phyloP scores from a whole-genome alignment of 2,329 filamentous ascomycete species.

The Pseudocercospora macadamiae region DNA sequence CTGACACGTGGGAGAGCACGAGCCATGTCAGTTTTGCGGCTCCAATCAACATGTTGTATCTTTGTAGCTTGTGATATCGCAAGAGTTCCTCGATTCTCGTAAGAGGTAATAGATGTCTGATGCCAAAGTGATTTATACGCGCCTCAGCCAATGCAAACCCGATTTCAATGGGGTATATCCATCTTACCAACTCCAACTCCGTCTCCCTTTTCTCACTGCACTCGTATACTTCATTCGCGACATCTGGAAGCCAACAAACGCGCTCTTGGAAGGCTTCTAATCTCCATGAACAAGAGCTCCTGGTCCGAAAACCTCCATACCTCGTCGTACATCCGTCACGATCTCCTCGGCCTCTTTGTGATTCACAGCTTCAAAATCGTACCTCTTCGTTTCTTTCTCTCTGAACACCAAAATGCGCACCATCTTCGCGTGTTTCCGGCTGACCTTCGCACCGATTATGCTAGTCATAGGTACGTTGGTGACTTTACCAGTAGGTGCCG shows the following conservation, averaged over 20 bases:
- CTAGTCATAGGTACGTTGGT: constrained; percentile 82
- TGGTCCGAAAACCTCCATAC: constrained; percentile 26
- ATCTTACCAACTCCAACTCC: constrained; percentile 4
- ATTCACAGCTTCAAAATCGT: constrained; percentile 80
- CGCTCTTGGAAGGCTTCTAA: background rate
- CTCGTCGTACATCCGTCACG: constrained; percentile 69
- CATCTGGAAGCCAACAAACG: background rate
- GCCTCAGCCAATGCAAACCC: no score
- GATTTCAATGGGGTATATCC: constrained; percentile 3
- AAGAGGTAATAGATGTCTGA: no score
- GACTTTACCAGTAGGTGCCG: constrained; percentile 59
- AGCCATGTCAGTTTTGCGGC: no score
- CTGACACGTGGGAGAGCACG: no score
- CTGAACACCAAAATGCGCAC: constrained; percentile 78
- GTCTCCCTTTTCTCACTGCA: background rate
- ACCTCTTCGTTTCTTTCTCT: constrained; percentile 75
- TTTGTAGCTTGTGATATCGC: no score
- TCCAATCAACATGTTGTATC: no score
- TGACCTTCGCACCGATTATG: constrained; percentile 80
- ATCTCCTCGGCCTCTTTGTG: constrained; percentile 76
- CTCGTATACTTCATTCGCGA: background rate
- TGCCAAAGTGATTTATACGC: no score
- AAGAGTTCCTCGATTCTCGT: no score
- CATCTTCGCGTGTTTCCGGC: constrained; percentile 76
- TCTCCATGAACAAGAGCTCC: background rate